Evolutionary conservation across 768 basidiomycete genomes (phyloP).

Genomic region (Russula brevipes): DNA sequence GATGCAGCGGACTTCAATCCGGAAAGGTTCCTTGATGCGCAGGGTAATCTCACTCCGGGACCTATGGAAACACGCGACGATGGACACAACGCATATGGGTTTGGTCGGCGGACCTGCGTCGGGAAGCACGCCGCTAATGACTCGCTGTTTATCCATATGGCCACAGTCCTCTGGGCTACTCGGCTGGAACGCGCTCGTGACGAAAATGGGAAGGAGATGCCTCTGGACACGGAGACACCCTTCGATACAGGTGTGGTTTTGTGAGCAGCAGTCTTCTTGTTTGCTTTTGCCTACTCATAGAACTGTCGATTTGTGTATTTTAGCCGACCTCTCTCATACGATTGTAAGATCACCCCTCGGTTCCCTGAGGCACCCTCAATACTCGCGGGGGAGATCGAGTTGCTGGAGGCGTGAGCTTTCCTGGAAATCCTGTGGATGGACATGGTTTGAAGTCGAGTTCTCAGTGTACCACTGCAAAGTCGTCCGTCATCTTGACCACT

Average conservation of each 20-base stretch:
- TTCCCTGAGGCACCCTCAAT: neutral
- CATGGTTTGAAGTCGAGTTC: no score
- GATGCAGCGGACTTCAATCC: constrained; percentile 26
- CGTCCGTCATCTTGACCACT: no score
- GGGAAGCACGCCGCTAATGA: constrained; percentile 25
- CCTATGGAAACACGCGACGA: constrained; percentile 15
- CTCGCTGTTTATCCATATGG: constrained; percentile 24
- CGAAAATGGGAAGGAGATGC: constrained; percentile 13
- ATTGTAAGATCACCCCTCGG: neutral
- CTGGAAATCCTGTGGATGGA: no score
- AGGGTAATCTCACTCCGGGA: neutral
- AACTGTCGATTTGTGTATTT: neutral
- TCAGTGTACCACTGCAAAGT: no score
- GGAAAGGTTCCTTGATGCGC: constrained; percentile 20
- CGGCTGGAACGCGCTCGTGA: constrained; percentile 17
- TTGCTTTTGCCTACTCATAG: neutral
- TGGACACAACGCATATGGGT: constrained; percentile 22
- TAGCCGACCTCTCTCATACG: neutral
- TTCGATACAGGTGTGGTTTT: constrained; percentile 15
- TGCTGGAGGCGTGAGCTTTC: neutral
- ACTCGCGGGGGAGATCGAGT: neutral
- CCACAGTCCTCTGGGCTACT: constrained; percentile 25
- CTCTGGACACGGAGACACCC: neutral
- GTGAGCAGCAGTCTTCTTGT: neutral
- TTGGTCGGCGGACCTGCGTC: constrained; percentile 23